Evolutionary conservation across 129 eudicot species (phyloP), one percentile per base, ranked within the genome.

Genomic region (Calendula officinalis): DNA sequence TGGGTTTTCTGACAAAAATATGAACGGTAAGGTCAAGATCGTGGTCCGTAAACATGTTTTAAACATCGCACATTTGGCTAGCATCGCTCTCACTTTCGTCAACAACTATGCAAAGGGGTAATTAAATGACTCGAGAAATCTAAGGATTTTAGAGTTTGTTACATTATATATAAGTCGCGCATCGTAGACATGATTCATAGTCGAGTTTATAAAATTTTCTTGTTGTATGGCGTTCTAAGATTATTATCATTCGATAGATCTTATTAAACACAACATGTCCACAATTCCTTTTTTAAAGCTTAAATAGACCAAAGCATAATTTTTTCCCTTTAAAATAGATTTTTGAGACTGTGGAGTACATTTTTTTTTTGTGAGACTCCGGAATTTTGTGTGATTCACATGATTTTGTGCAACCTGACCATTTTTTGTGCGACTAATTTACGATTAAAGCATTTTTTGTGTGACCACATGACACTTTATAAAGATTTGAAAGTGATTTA

Each of bases 11-110:
- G 79, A 50, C 16, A 63, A 39, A 45, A 4, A 38, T 44, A 62
- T 75, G 58, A 69, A 78, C 3, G 80, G 57, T 3, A 68, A 69
- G 68, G 60, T 77, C 4, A 68, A 77, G 41, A 36, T 3, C 34
- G 11, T 72, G 16, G 82, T 81, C 39, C 62, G 77, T 42, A 59
- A 63, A 56, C 66, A 68, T 17, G 70, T 77, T 73, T 34, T 44
- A 43, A 69, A 58, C 14, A 46, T 77, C 49, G 73, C 72, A 0
- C 80, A 74, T 70, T 73, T 81, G 74, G 74, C 83, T 46, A 81
- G 86, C 64, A 63, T 71, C 64, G 77, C 83, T 33, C 75, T 81
- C 42, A 67, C 86, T 35, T 76, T 81, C 14, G 74, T 81, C 32
- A 76, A 76, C 62, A 53, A 63, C 4, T 81, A 59, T 69, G 83